Evolutionary conservation across 2,329 filamentous ascomycete species (phyloP).

Genomic region (Madurella mycetomatis): DNA sequence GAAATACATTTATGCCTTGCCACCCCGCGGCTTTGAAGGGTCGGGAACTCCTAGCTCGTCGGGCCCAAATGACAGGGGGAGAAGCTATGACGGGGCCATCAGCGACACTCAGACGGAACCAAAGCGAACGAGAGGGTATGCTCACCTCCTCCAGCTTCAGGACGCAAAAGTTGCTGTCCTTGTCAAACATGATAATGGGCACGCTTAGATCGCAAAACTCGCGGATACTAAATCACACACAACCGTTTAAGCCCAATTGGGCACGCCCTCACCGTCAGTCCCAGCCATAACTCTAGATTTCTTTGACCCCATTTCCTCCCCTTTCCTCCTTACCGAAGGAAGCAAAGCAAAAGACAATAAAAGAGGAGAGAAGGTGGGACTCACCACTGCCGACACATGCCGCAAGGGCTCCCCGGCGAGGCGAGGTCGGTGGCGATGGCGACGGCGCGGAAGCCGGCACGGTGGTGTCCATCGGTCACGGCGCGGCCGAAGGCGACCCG

Average conservation of each 20-base stretch:
- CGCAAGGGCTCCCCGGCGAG: constrained; percentile 72
- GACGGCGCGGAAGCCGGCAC: constrained; percentile 62
- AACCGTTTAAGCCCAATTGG: too few relatives aligned
- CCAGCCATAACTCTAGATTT: too few relatives aligned
- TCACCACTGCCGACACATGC: constrained; percentile 93
- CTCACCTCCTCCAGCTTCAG: constrained; percentile 54
- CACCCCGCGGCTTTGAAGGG: constrained; percentile 1
- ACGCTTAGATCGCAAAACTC: constrained; percentile 67
- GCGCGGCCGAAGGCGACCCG: constrained; percentile 82
- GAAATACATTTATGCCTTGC: not conserved
- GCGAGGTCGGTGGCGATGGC: constrained; percentile 78
- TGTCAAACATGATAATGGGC: constrained; percentile 91
- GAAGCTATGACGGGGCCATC: constrained; percentile 14
- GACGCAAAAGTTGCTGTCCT: constrained; percentile 67
- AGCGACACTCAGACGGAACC: not conserved
- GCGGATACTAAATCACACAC: constrained; percentile 53
- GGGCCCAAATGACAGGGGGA: constrained; percentile 24
- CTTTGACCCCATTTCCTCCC: too few relatives aligned
- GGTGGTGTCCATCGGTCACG: constrained; percentile 53
- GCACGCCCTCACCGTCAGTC: not conserved
- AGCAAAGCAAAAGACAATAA: constrained; percentile 21
- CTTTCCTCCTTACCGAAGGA: not conserved
- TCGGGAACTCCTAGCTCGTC: constrained; percentile 7
- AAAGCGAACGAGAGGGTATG: not conserved
- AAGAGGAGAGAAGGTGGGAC: constrained; percentile 25